Conservation (phyloP, 129 eudicot genomes). For the Flaveria linearis region DNA sequence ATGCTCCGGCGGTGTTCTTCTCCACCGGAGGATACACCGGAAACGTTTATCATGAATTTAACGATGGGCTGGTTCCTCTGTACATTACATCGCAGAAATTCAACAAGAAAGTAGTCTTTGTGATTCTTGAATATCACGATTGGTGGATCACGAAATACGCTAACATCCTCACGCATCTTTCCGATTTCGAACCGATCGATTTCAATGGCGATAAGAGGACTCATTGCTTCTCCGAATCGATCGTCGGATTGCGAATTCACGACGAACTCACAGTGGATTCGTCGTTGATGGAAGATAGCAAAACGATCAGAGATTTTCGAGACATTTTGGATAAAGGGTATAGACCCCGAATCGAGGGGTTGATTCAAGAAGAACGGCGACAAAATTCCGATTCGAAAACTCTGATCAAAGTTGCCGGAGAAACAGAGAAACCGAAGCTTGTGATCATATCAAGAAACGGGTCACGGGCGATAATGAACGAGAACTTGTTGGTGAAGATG, state of each 20-base stretch:
- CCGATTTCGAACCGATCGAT: constrained; percentile 74
- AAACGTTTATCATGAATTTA: constrained; percentile 89
- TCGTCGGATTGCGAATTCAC: constrained; percentile 78
- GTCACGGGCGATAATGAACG: constrained; percentile 76
- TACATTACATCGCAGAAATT: constrained; percentile 84
- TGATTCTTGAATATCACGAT: constrained; percentile 82
- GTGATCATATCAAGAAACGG: constrained; percentile 79
- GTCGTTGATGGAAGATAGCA: constrained; percentile 50
- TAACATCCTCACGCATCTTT: constrained; percentile 63
- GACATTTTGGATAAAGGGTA: constrained; percentile 72
- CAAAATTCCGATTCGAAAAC: constrained; percentile 35
- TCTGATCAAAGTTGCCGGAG: constrained; percentile 9
- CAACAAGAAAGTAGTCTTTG: constrained; percentile 88
- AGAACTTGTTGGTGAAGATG: constrained; percentile 56
- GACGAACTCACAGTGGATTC: constrained; percentile 76
- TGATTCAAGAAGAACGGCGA: constrained; percentile 60
- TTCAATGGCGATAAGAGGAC: constrained; percentile 64
- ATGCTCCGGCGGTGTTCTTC: constrained; percentile 94
- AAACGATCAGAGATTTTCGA: constrained; percentile 68
- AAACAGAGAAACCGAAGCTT: constrained; percentile 55
- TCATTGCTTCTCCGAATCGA: constrained; percentile 86
- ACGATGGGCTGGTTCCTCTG: constrained; percentile 84
- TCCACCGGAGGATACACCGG: constrained; percentile 99
- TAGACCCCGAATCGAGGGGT: constrained; percentile 61
- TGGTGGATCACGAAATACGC: constrained; percentile 94